Percentiles rank a stretch among this genome's conserved stretches.
These are phyloP conservation scores for Calonectria honghensis DNA, from an alignment of 2,329 filamentous ascomycete species.

Conservation along the genomic window DNA sequence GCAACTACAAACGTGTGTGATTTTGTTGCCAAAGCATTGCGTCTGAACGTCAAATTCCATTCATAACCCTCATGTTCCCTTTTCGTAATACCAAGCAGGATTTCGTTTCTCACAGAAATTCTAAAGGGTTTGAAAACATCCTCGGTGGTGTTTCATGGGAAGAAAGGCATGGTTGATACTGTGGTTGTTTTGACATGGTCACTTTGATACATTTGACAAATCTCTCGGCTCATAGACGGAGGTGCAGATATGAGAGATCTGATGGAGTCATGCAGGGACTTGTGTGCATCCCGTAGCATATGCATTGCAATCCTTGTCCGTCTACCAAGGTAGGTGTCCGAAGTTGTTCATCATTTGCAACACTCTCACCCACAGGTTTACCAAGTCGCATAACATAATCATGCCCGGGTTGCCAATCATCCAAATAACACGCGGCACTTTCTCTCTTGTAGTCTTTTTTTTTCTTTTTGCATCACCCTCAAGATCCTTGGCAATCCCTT, in stretches of 20 bases:
- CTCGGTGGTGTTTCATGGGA: background rate
- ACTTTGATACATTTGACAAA: background rate
- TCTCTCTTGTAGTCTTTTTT: background rate
- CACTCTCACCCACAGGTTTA: background rate
- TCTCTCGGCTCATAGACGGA: background rate
- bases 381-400: background rate
- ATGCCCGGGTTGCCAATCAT: background rate
- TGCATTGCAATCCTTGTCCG: constrained; percentile 8
- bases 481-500: constrained; percentile 17
- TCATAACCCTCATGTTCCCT: no score
- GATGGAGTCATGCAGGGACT: background rate
- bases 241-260: background rate
- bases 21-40: background rate
- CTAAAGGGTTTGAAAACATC: background rate
- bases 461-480: background rate
- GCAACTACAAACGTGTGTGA: background rate
- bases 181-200: background rate
- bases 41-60: background rate
- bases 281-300: background rate
- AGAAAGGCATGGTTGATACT: background rate
- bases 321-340: background rate
- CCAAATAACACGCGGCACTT: background rate
- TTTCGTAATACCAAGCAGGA: background rate
- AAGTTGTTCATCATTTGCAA: background rate
- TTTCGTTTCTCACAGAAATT: background rate